These are phyloP conservation scores for Aspergillus hiratsukae DNA, from an alignment of 2,329 filamentous ascomycete genomes.

Conservation along the genomic window DNA sequence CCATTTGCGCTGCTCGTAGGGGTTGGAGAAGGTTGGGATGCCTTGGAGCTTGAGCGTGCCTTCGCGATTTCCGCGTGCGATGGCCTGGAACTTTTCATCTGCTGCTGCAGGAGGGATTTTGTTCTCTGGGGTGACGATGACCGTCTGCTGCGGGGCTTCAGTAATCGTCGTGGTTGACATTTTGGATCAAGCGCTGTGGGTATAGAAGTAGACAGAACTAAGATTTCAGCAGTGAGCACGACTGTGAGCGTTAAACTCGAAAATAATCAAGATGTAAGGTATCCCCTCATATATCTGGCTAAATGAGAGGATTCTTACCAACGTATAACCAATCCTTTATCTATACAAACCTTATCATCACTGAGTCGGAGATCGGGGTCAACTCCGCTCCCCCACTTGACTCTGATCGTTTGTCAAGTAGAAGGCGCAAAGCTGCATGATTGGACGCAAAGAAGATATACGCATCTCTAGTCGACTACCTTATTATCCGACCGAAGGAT, in stretches of 20 bases:
- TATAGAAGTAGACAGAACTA: background rate
- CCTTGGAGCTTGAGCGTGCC: slow-evolving; percentile 34
- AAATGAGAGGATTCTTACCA: background rate
- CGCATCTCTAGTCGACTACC: background rate
- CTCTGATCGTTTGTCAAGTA: background rate
- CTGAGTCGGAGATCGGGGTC: background rate
- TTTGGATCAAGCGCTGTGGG: background rate
- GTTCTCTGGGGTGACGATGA: slow-evolving; percentile 8
- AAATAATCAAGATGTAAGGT: background rate
- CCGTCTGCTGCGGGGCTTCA: slow-evolving; percentile 4
- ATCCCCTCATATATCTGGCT: background rate
- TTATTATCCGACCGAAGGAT: background rate
- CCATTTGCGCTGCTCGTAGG: slow-evolving; percentile 47
- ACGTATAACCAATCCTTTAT: background rate
- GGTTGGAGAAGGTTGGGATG: slow-evolving; percentile 38
- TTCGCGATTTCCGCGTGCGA: slow-evolving; percentile 33
- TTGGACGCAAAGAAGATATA: background rate
- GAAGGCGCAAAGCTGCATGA: background rate
- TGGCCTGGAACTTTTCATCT: slow-evolving; percentile 29
- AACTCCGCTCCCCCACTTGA: background rate
- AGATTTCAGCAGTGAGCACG: background rate
- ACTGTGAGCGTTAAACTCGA: background rate
- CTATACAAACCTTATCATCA: background rate
- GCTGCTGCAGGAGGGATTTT: slow-evolving; percentile 19
- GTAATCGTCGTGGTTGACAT: slow-evolving; percentile 12